A percentile compares a stretch with the other conserved stretches of the same genome.
phyloP scores from a whole-genome alignment of 1,139 yeast genomes.

The Pichia inconspicua region DNA sequence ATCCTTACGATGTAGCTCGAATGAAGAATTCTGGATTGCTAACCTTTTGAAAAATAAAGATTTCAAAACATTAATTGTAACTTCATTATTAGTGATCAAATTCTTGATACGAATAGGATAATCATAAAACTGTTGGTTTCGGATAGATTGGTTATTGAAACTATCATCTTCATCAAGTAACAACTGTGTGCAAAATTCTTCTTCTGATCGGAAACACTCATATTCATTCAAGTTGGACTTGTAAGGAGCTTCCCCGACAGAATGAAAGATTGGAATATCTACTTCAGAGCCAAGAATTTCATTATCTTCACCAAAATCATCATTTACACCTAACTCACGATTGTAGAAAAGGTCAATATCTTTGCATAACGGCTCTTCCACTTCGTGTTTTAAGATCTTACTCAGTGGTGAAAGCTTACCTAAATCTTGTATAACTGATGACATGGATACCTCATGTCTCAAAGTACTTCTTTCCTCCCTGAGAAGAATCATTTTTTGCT shows the following conservation, averaged over 20 bases:
- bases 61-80: constrained; percentile 18
- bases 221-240: not conserved
- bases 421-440: constrained; percentile 42
- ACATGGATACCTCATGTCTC: constrained; percentile 41
- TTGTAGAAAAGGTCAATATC: constrained; percentile 6
- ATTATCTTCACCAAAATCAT: not conserved
- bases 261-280: constrained; percentile 1
- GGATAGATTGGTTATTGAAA: too few species aligned
- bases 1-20: constrained; percentile 11
- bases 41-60: constrained; percentile 16
- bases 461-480: constrained; percentile 54
- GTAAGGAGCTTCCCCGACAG: not conserved
- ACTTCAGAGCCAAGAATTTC: not conserved
- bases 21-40: not conserved
- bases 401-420: constrained; percentile 42
- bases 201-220: constrained; percentile 15
- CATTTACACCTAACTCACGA: not conserved
- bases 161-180: not conserved
- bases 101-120: constrained; percentile 22
- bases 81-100: constrained; percentile 2
- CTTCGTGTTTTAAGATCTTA: not conserved
- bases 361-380: not conserved
- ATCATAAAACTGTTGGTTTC: constrained; percentile 19
- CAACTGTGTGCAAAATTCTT: not conserved
- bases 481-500: constrained; percentile 22